Conservation (phyloP, 2,329 filamentous ascomycete species). For the Penicillium paneum region DNA sequence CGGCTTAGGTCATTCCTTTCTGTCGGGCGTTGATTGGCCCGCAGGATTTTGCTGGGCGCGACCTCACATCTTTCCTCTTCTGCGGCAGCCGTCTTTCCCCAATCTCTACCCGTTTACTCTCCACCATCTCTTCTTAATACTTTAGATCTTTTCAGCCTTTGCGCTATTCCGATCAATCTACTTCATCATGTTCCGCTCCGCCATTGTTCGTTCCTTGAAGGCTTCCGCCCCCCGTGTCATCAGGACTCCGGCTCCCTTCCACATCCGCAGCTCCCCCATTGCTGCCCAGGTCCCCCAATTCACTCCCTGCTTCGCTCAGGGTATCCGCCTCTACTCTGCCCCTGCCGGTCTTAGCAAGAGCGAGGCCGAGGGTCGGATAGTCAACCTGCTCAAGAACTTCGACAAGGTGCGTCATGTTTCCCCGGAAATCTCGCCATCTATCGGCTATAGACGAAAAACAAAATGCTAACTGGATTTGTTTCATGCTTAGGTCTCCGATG, state of each 20-base stretch:
- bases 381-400: conserved; percentile 90
- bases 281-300: conserved; percentile 54
- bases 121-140: conserved; percentile 15
- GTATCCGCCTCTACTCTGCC: conserved; percentile 82
- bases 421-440: conserved; percentile 1
- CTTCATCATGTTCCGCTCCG: conserved; percentile 81
- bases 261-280: conserved; percentile 58
- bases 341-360: conserved; percentile 72
- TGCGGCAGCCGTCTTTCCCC: conserved; percentile 19
- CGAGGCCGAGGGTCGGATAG: conserved; percentile 87
- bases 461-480: conserved; percentile 4
- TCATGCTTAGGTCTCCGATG: conserved; percentile 35
- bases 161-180: conserved; percentile 14
- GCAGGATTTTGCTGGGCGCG: conserved; percentile 37
- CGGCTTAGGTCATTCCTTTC: conserved; percentile 44
- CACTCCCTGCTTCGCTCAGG: conserved; percentile 61
- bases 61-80: conserved; percentile 24
- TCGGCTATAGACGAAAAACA: not conserved
- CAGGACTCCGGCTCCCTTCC: conserved; percentile 58
- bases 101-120: conserved; percentile 9
- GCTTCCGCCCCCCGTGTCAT: conserved; percentile 50
- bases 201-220: conserved; percentile 73
- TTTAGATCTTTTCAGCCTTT: conserved; percentile 15
- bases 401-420: conserved; percentile 70
- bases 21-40: conserved; percentile 39